A percentile compares a stretch with the other conserved stretches of the same genome.
These are phyloP conservation scores for Paraleonurus japonicus DNA, from an alignment of 257 asterid genomes.

Conservation along the genomic window DNA sequence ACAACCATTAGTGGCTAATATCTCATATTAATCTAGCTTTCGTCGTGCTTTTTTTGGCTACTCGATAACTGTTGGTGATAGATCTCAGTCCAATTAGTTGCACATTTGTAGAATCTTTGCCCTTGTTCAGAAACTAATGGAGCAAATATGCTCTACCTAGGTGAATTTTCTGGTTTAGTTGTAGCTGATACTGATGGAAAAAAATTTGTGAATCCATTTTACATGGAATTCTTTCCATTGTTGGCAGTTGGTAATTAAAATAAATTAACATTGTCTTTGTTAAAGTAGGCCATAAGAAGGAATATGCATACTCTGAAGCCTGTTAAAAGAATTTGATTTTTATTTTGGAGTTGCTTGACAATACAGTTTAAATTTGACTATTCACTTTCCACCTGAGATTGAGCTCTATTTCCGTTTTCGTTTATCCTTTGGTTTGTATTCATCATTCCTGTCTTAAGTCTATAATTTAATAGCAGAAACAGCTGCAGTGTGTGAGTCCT, in stretches of 20 bases:
- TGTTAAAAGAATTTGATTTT: neutral
- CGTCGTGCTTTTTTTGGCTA: neutral
- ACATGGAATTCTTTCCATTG: neutral
- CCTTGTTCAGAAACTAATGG: slow-evolving; percentile 2
- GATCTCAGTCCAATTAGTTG: neutral
- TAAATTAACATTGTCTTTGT: neutral
- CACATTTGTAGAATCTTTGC: neutral
- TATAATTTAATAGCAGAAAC: neutral
- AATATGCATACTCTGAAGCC: neutral
- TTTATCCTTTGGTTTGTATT: neutral
- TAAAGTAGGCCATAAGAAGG: neutral
- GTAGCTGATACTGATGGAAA: neutral
- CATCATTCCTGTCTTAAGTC: neutral
- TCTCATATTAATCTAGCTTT: neutral
- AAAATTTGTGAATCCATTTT: neutral
- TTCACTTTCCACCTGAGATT: neutral
- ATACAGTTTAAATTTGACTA: neutral
- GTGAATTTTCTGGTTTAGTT: slow-evolving; percentile 8
- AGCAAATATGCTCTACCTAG: neutral
- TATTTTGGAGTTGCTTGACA: neutral
- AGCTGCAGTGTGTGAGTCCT: neutral
- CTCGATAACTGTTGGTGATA: neutral
- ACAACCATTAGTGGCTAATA: neutral
- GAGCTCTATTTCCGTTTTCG: neutral
- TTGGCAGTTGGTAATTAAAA: neutral